phyloP scores from a whole-genome alignment of 306 rosid species.

The Inga laurina region DNA sequence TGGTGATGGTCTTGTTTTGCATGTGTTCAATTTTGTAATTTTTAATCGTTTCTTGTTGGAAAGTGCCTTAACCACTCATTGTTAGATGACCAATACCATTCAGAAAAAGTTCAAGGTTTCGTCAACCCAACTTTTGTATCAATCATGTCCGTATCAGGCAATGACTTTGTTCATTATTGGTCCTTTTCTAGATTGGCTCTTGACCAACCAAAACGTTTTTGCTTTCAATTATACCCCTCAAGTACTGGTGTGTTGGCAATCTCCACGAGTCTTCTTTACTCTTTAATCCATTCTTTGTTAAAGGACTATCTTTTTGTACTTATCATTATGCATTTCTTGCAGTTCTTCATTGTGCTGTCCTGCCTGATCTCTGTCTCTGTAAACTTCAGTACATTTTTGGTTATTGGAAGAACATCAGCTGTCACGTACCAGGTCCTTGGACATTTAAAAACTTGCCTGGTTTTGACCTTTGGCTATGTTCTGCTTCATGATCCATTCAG shows the following conservation, averaged over 20 bases:
- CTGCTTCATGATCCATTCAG: conserved; percentile 87
- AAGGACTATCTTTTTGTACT: background rate
- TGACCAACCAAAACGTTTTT: conserved; percentile 79
- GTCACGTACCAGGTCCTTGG: conserved; percentile 98
- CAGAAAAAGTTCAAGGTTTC: conserved; percentile 94
- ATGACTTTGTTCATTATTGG: conserved; percentile 79
- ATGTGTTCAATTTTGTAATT: background rate
- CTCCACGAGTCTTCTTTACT: background rate
- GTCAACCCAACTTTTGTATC: conserved; percentile 94
- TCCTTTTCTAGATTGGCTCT: conserved; percentile 77
- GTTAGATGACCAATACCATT: conserved; percentile 95
- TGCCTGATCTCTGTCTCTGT: conserved; percentile 95
- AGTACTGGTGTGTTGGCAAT: conserved; percentile 28
- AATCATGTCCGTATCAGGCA: conserved; percentile 89
- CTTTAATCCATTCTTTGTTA: background rate
- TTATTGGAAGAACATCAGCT: conserved; percentile 92
- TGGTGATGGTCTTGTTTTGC: background rate
- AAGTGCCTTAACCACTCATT: conserved; percentile 56
- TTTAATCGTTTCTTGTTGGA: background rate
- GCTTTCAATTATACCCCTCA: conserved; percentile 69
- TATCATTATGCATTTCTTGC: conserved; percentile 30
- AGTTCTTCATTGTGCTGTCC: conserved; percentile 82
- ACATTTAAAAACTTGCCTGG: conserved; percentile 92
- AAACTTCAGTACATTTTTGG: conserved; percentile 93
- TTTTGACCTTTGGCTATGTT: conserved; percentile 83